Conservation (phyloP, 148 eudicot species). For the Chenopodium quinoa region DNA sequence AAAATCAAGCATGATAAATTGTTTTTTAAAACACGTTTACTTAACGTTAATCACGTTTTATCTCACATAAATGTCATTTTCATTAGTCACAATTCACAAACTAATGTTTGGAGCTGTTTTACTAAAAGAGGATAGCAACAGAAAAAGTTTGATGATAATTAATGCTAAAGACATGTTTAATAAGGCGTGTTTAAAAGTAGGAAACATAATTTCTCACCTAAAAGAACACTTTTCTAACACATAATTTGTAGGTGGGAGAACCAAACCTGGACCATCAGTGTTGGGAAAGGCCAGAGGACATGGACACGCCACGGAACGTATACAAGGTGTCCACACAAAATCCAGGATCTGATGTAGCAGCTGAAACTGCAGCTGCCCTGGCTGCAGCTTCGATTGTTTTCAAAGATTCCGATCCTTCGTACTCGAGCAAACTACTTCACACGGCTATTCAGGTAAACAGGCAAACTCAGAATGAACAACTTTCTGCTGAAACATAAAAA, state of each 20-base stretch:
- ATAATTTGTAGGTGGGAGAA: constrained; percentile 62
- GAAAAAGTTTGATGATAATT: no score
- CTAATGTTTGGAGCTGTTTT: not conserved
- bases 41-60: not conserved
- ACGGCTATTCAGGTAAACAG: constrained; percentile 50
- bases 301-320: constrained; percentile 82
- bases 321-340: constrained; percentile 60
- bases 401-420: constrained; percentile 64
- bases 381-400: constrained; percentile 92
- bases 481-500: not conserved
- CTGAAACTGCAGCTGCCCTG: constrained; percentile 87
- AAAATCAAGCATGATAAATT: not conserved
- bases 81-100: constrained; percentile 6
- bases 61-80: not conserved
- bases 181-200: not conserved
- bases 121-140: not conserved
- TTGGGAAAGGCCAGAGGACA: constrained; percentile 97
- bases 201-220: not conserved
- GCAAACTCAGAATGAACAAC: not conserved
- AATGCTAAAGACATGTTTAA: not conserved
- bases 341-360: constrained; percentile 95
- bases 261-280: constrained; percentile 71
- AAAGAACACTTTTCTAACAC: not conserved
- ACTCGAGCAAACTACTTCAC: constrained; percentile 53
- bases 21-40: not conserved